Percentiles rank a stretch among this genome's conserved stretches.
Conservation (phyloP, 2,329 filamentous ascomycete species). For the Diaporthe destruens region DNA sequence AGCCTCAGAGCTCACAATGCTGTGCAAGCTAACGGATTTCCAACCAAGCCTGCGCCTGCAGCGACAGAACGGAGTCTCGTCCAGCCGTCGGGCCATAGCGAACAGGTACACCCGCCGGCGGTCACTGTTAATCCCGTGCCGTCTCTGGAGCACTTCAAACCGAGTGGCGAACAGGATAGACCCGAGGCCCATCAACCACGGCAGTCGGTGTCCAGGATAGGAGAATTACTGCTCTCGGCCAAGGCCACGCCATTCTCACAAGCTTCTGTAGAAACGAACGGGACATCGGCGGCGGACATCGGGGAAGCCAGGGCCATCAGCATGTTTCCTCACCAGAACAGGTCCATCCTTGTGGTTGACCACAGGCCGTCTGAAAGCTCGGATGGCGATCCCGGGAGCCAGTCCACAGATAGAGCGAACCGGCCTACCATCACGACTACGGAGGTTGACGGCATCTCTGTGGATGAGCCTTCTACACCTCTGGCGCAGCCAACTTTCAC, state of each 20-base stretch:
- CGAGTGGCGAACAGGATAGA: conserved; percentile 44
- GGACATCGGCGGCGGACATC: conserved; percentile 70
- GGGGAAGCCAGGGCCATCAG: conserved; percentile 73
- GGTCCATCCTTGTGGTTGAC: conserved; percentile 71
- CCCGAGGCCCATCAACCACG: conserved; percentile 22
- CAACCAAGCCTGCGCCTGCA: conserved; percentile 45
- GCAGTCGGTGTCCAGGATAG: conserved; percentile 61
- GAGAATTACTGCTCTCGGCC: conserved; percentile 62
- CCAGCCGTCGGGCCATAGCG: conserved; percentile 27
- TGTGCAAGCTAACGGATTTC: conserved; percentile 15
- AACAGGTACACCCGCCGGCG: conserved; percentile 43
- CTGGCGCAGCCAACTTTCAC: conserved; percentile 63
- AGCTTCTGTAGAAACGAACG: conserved; percentile 71
- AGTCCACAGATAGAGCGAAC: conserved; percentile 41
- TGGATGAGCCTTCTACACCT: conserved; percentile 61
- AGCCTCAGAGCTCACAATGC: conserved; percentile 69
- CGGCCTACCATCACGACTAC: conserved; percentile 56
- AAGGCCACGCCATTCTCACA: conserved; percentile 74
- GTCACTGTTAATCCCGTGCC: conserved; percentile 48
- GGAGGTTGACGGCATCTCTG: conserved; percentile 51
- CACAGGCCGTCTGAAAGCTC: conserved; percentile 65
- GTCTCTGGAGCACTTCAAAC: conserved; percentile 54
- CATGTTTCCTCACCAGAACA: conserved; percentile 75
- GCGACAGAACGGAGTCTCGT: conserved; percentile 12
- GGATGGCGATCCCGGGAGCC: conserved; percentile 50